Evolutionary conservation across 2,329 filamentous ascomycete species (phyloP), one percentile per base, ranked within the genome.

Genomic region (Colletotrichum viniferum): DNA sequence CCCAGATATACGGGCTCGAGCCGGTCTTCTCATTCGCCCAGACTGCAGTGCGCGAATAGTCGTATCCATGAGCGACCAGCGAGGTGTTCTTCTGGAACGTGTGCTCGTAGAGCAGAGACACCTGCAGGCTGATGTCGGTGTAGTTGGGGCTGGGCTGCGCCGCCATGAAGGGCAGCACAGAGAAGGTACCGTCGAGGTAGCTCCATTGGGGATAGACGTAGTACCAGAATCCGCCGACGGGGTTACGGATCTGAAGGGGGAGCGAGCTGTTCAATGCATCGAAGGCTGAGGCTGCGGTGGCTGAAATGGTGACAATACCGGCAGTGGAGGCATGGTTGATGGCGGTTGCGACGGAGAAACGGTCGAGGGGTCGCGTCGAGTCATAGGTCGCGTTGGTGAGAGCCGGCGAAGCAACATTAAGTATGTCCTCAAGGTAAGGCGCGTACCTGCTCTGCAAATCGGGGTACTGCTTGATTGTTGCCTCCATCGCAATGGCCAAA

Each of bases 111-210:
- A 81, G 56, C 12, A 81, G 72, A 3, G 48, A 55, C 12, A 80
- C 18, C 67, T 81, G 79, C 26, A 77, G 65, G 36, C 69, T 55
- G 72, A 80, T 80, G 64, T 79, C 79, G 4, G 72, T 74, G 60
- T 77, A 72, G 60, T 79, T 77, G 12, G 72, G 58, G 18, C 13
- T 30, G 14, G 68, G 48, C 21, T 56, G 72, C 10, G 76, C 56
- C 7, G 79, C 78, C 77, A 78, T 79, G 77, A 87, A 90, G 1
- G 88, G 85, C 9, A 85, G 82, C 12, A 87, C 81, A 0, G 87
- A 88, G 82, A 85, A 89, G 85, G 90, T 88, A 73, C 88, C 88
- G 76, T 91, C 89, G 5, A 89, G 82, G 77, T 90, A 90, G 78
- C 86, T 88, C 84, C 88, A 88, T 69, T 90, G 82, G 2, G 87